These are phyloP conservation scores for Tetrahymena borealis DNA, from an alignment of 73 alveolate species.

Conservation along the genomic window DNA sequence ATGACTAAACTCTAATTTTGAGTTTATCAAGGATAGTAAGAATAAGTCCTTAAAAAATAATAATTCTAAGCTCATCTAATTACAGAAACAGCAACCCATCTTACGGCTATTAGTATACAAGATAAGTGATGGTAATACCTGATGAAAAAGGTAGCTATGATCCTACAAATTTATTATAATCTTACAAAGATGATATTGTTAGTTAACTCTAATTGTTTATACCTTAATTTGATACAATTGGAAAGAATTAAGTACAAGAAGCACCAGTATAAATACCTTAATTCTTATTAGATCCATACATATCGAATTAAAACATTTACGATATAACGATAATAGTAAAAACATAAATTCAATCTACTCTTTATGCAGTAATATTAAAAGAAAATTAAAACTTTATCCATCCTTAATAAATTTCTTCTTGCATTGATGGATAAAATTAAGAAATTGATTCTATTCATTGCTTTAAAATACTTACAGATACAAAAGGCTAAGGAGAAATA, in stretches of 20 bases:
- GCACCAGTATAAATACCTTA: neutral
- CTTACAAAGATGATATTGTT: neutral
- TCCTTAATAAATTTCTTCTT: neutral
- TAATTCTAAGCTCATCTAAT: neutral
- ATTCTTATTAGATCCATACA: neutral
- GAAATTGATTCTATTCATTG: neutral
- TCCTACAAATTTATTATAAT: neutral
- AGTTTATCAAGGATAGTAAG: neutral
- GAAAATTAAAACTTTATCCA: neutral
- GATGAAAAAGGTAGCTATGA: neutral
- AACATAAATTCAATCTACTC: neutral
- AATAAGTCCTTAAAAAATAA: neutral
- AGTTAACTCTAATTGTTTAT: neutral
- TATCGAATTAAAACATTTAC: neutral
- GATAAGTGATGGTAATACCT: neutral
- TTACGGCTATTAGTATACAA: neutral
- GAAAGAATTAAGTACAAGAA: neutral
- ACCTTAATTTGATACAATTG: neutral
- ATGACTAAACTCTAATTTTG: neutral
- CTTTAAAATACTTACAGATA: neutral
- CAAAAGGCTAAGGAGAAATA: neutral
- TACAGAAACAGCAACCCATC: neutral
- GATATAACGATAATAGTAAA: neutral
- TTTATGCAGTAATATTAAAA: neutral
- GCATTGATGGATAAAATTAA: neutral